phyloP scores from a whole-genome alignment of 345 rosid genomes.

The Murraya koenigii region DNA sequence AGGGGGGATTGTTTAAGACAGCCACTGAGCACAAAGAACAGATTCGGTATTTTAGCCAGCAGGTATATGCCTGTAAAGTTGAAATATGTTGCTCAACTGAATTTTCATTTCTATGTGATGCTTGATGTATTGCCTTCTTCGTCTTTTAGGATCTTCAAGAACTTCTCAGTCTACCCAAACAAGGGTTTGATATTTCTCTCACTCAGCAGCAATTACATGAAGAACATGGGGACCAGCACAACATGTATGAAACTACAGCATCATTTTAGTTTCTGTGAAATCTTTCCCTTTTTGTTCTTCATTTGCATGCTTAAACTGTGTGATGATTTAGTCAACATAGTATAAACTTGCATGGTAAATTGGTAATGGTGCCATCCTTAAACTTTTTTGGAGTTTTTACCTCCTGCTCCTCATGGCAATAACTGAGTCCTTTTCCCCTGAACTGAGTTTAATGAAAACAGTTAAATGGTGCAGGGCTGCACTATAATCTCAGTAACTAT shows the following conservation, averaged over 20 bases:
- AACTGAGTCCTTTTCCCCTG: not conserved
- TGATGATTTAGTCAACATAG: not conserved
- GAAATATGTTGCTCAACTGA: slow-evolving; percentile 7
- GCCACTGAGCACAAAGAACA: slow-evolving; percentile 98
- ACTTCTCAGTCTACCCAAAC: slow-evolving; percentile 80
- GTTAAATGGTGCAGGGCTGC: not conserved
- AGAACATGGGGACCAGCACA: slow-evolving; percentile 75
- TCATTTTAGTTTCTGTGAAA: not conserved
- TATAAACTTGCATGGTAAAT: not conserved
- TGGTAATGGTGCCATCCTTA: not conserved
- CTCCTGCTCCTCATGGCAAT: not conserved
- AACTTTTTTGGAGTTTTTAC: not conserved
- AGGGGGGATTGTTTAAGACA: slow-evolving; percentile 92
- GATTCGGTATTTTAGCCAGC: slow-evolving; percentile 89
- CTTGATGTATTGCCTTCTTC: not conserved
- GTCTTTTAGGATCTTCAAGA: slow-evolving; percentile 79
- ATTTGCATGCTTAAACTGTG: not conserved
- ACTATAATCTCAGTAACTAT: not conserved
- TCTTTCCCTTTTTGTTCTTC: not conserved
- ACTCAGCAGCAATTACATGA: slow-evolving; percentile 89
- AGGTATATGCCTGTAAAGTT: slow-evolving; percentile 39
- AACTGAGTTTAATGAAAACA: not conserved
- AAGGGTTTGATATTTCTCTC: slow-evolving; percentile 82
- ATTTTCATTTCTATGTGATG: not conserved
- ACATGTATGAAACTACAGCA: slow-evolving; percentile 46